Percentiles rank a stretch among this genome's conserved stretches.
Conservation (phyloP, 163 green algal species). For the Chloromonas sp. region DNA sequence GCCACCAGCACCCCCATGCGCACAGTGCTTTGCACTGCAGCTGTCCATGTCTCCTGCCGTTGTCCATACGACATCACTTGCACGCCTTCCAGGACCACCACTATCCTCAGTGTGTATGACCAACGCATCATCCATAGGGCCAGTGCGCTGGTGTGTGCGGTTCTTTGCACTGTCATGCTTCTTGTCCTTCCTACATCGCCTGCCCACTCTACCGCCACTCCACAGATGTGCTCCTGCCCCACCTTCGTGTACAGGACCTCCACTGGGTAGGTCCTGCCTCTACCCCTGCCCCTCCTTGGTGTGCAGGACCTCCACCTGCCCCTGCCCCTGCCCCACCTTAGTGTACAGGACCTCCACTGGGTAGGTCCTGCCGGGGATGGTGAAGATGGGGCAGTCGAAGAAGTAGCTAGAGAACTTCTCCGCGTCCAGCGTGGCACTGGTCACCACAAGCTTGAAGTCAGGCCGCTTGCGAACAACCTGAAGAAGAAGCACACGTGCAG, state of each 20-base stretch:
- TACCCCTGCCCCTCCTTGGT: slow-evolving; percentile 14
- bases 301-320: no score
- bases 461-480: slow-evolving; percentile 7
- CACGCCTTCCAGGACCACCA: no score
- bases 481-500: slow-evolving; percentile 33
- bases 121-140: no score
- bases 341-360: slow-evolving; percentile 80
- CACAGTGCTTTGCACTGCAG: no score
- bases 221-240: background rate
- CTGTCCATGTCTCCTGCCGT: no score
- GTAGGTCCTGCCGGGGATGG: slow-evolving; percentile 49
- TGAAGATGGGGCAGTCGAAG: slow-evolving; percentile 95
- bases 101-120: no score
- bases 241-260: slow-evolving; percentile 81
- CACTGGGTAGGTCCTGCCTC: slow-evolving; percentile 67
- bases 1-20: no score
- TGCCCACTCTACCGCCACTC: background rate
- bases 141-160: no score
- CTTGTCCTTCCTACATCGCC: no score
- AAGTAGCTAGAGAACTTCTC: slow-evolving; percentile 98
- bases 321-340: slow-evolving; percentile 35
- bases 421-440: slow-evolving; percentile 90
- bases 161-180: no score
- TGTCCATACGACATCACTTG: no score
- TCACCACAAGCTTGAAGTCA: slow-evolving; percentile 94